Evolutionary conservation across 2,329 filamentous ascomycete genomes (phyloP).

Genomic region (Venturia aucupariae): DNA sequence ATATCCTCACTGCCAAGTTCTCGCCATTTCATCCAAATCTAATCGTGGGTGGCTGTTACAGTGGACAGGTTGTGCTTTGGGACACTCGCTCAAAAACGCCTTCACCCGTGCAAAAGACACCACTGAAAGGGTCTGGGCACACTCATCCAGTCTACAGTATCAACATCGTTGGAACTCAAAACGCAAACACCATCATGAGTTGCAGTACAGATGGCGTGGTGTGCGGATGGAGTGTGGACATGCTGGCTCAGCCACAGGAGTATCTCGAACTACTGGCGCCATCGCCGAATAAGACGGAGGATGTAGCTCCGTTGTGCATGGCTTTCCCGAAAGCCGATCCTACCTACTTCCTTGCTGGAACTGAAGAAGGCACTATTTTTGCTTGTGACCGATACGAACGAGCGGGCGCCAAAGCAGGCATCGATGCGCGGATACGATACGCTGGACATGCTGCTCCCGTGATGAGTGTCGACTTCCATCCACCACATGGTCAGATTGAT

Average conservation of each 20-base stretch:
- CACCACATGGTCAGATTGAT: conserved; percentile 82
- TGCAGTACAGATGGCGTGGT: conserved; percentile 94
- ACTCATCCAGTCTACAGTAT: conserved; percentile 95
- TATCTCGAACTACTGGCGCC: conserved; percentile 81
- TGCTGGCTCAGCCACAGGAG: conserved; percentile 94
- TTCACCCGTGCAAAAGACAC: conserved; percentile 86
- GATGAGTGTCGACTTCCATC: conserved; percentile 94
- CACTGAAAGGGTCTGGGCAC: conserved; percentile 86
- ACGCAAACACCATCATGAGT: conserved; percentile 97
- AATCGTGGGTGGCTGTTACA: conserved; percentile 93
- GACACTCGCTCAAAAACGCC: conserved; percentile 77
- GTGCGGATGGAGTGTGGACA: conserved; percentile 95
- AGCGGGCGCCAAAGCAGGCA: conserved; percentile 90
- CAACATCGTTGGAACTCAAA: conserved; percentile 93
- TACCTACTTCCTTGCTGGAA: conserved; percentile 94
- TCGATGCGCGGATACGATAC: conserved; percentile 83
- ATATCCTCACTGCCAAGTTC: conserved; percentile 91
- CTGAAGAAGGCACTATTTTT: conserved; percentile 93
- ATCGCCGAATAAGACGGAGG: conserved; percentile 72
- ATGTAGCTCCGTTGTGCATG: conserved; percentile 88
- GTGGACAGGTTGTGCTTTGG: conserved; percentile 92
- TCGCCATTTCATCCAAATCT: conserved; percentile 98
- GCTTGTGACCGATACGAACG: conserved; percentile 96
- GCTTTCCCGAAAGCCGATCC: conserved; percentile 92
- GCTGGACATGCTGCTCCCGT: conserved; percentile 86